Evolutionary conservation across 148 eudicot species (phyloP), one percentile per base, ranked within the genome.

Genomic region (Camellia japonica): DNA sequence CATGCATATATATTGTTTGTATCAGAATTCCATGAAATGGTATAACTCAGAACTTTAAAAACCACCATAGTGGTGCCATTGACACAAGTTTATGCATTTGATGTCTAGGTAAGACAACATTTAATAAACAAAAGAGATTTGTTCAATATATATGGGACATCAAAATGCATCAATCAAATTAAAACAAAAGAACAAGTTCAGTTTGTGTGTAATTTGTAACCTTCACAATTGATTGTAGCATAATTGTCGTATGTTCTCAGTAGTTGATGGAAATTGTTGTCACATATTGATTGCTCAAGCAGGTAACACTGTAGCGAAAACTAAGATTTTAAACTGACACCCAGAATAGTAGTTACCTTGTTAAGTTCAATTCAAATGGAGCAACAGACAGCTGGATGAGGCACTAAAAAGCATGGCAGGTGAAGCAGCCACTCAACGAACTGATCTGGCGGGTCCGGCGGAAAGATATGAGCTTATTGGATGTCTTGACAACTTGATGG

Each of bases 341-440:
- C n/a, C 43, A 11, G 43, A 77, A 47, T n/a, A 43, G 73, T 70
- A 68, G 12, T 75, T 56, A 81, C 84, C 79, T 42, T 43, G 55
- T 38, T 81, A 62, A 58, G 46, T 38, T 62, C 14, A 51, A 44
- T 15, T 66, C 65, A 23, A 74, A 55, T 30, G 30, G 73, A 19
- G 30, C 38, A 46, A 43, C 43, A 19, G 14, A 42, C 12, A 44
- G 68, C 61, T 60, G 46, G 16, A 60, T 52, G 75, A 59, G 23
- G 79, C 81, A 46, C 82, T 83, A 93, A 82, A 87, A 92, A 80
- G 97, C 99, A 83, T 87, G 96, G 87, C 98, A 95, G 80, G 91
- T 89, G 81, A 95, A 95, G 85, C 98, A 95, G 80, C 97, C 93
- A 67, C 97, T 92, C 78, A 95, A 84, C 30, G 97, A 93, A 76